These are phyloP conservation scores for Didymella pinodella DNA, from an alignment of 2,329 filamentous ascomycete species.

Conservation along the genomic window DNA sequence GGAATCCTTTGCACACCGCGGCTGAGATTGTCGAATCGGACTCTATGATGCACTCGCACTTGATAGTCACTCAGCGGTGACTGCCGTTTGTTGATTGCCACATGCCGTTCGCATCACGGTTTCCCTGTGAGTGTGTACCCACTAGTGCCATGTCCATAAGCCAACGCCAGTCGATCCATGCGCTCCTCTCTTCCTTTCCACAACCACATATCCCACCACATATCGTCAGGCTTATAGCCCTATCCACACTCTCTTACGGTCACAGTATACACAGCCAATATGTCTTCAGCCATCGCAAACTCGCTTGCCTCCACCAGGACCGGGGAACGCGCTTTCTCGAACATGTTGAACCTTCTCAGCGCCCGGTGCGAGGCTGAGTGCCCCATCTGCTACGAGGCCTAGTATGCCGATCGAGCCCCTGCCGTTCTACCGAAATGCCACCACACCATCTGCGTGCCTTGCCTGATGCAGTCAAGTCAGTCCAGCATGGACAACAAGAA, in stretches of 20 bases:
- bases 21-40: background rate
- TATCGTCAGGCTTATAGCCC: background rate
- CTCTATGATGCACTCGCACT: background rate
- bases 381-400: constrained; percentile 9
- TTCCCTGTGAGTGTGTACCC: background rate
- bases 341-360: background rate
- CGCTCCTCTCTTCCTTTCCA: background rate
- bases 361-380: background rate
- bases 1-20: background rate
- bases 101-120: background rate
- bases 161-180: no score
- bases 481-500: background rate
- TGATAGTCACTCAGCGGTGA: background rate
- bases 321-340: background rate
- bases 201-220: background rate
- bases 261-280: background rate
- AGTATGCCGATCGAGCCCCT: constrained; percentile 6
- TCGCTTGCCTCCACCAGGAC: background rate
- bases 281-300: background rate
- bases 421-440: constrained; percentile 2
- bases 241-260: constrained; percentile 2
- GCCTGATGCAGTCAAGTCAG: constrained; percentile 1
- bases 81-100: background rate
- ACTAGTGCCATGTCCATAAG: background rate
- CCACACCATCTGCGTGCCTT: constrained; percentile 8